Evolutionary conservation across 2,329 filamentous ascomycete genomes (phyloP), one percentile per base, ranked within the genome.

Genomic region (Penicillium sp.): DNA sequence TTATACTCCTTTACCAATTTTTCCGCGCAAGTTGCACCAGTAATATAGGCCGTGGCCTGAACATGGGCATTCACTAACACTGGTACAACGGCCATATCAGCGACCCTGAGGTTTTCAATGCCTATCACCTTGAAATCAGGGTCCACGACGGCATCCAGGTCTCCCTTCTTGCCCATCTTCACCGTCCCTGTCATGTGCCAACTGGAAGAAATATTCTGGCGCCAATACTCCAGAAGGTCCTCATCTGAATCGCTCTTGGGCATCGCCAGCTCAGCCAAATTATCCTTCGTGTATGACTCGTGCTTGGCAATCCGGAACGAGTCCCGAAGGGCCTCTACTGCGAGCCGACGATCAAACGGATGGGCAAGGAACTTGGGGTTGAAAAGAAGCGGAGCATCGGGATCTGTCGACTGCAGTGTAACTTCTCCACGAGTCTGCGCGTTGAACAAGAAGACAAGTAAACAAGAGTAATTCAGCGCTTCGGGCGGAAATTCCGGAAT

Each of bases 111-210:
- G 7, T 65, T 65, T 27, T 78, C 64, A 37, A 78, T 65, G 1
- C 76, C 77, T 16, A 69, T 63, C 6, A 79, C 66, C 25, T 67
- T 69, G 63, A 78, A 79, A 14, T 72, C 58, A 0, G 63, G 72
- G 64, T 85, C 81, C 3, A 86, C 81, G 27, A 75, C 80, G 0
- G 80, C 79, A 33, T 78, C 75, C 0, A 57, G 53, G 13, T 82
- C 79, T 1, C 68, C 75, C 0, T 58, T 53, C 60, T 71, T 78
- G 0, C 84, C 85, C 84, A 88, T 88, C 66, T 80, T 81, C 13
- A 78, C 77, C 0, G 85, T 88, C 0, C 83, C 81, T 1, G 76
- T 82, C 80, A 80, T 85, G 66, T 83, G 84, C 81, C 78, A 86
- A 59, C 75, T 83, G 1, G 78, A 82, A 31, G 69, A 75, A 31